Percentiles rank a stretch among this genome's conserved stretches.
These are phyloP conservation scores for Sarocladium strictum DNA, from an alignment of 2,329 filamentous ascomycete genomes.

Conservation along the genomic window DNA sequence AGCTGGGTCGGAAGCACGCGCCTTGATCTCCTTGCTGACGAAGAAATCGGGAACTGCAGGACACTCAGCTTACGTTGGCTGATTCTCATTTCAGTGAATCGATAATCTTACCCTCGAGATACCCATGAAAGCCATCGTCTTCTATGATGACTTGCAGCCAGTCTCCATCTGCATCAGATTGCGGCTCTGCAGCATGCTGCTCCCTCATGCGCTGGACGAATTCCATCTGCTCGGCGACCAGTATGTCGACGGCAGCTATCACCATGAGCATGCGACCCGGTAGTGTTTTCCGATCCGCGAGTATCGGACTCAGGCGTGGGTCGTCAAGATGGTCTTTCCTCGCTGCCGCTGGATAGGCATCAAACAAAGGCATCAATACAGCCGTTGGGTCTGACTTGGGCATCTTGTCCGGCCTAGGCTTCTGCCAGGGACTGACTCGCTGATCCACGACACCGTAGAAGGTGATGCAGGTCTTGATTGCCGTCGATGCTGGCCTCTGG, in stretches of 20 bases:
- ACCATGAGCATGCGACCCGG: slow-evolving; percentile 33
- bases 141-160: slow-evolving; percentile 1
- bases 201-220: slow-evolving; percentile 29
- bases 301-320: slow-evolving; percentile 29
- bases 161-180: not conserved
- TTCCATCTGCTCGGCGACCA: slow-evolving; percentile 31
- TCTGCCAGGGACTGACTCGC: slow-evolving; percentile 31
- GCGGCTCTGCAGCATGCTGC: slow-evolving; percentile 14
- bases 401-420: slow-evolving; percentile 26
- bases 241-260: slow-evolving; percentile 33
- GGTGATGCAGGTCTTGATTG: slow-evolving; percentile 31
- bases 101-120: slow-evolving; percentile 12
- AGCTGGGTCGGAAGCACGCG: not conserved
- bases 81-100: no score
- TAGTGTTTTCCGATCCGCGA: slow-evolving; percentile 27
- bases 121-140: slow-evolving; percentile 11
- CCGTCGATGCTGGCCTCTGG: slow-evolving; percentile 17
- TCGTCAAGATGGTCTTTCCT: slow-evolving; percentile 22
- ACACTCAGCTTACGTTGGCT: no score
- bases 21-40: slow-evolving; percentile 2
- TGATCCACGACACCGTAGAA: slow-evolving; percentile 36
- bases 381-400: slow-evolving; percentile 31
- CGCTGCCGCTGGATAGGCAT: slow-evolving; percentile 32
- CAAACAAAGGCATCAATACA: slow-evolving; percentile 34
- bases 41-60: slow-evolving; percentile 5